These are phyloP conservation scores for Metschnikowia amazonensis DNA, from an alignment of 805 yeast genomes.

Conservation along the genomic window DNA sequence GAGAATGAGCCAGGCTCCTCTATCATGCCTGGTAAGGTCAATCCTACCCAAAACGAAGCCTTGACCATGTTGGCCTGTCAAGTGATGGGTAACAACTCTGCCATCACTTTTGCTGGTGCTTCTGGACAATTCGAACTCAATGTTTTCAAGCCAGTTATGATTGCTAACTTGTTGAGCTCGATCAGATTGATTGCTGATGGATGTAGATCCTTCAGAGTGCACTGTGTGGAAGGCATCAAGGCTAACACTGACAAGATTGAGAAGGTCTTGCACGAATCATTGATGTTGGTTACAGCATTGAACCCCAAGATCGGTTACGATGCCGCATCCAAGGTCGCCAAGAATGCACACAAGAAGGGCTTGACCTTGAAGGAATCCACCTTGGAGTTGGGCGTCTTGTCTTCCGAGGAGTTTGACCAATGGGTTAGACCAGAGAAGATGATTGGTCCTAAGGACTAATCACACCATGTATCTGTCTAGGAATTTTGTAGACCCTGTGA, in stretches of 20 bases:
- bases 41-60: constrained; percentile 99
- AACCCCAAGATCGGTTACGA: constrained; percentile 99
- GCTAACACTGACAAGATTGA: constrained; percentile 88
- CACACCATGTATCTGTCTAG: not conserved
- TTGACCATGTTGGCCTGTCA: constrained; percentile 97
- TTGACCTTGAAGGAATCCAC: constrained; percentile 93
- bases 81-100: constrained; percentile 94
- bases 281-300: constrained; percentile 97
- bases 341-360: constrained; percentile 98
- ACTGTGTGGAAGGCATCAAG: constrained; percentile 91
- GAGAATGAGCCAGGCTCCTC: constrained; percentile 99
- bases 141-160: constrained; percentile 96
- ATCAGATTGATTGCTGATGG: constrained; percentile 89
- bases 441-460: constrained; percentile 82
- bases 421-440: constrained; percentile 98
- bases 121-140: constrained; percentile 98
- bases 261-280: constrained; percentile 86
- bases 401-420: constrained; percentile 83
- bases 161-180: constrained; percentile 82
- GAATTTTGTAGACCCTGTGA: not conserved
- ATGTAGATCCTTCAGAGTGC: constrained; percentile 78
- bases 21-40: constrained; percentile 99
- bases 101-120: constrained; percentile 96
- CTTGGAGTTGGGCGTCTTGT: constrained; percentile 80
- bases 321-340: constrained; percentile 94